A percentile compares a stretch with the other conserved stretches of the same genome.
Conservation (phyloP, 345 rosid genomes). For the Murraya paniculata region DNA sequence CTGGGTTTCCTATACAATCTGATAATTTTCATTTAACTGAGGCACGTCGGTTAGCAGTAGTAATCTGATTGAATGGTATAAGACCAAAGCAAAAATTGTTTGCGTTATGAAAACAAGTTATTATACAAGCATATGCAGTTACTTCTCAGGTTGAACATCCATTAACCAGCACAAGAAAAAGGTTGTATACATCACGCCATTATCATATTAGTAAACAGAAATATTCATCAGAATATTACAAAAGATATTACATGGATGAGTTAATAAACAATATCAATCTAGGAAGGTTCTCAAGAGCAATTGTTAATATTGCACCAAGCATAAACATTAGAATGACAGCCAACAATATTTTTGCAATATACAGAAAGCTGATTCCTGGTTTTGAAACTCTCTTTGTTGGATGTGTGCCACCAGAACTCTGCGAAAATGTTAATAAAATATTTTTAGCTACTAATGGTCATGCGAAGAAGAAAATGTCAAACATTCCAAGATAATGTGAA, state of each 20-base stretch:
- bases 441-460: not conserved
- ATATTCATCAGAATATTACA: not conserved
- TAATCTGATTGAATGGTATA: too few relatives aligned
- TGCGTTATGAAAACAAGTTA: too few relatives aligned
- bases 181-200: too few relatives aligned
- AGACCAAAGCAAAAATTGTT: not conserved
- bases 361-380: constrained; percentile 24
- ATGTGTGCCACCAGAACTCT: constrained; percentile 29
- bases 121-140: too few relatives aligned
- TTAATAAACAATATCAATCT: constrained; percentile 43
- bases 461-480: not conserved
- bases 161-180: too few relatives aligned
- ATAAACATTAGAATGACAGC: constrained; percentile 65
- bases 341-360: constrained; percentile 54
- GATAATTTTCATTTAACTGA: not conserved
- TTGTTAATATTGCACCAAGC: constrained; percentile 60
- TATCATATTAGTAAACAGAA: not conserved
- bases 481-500: not conserved
- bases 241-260: constrained; percentile 33
- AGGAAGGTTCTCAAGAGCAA: constrained; percentile 87
- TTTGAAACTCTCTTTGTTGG: constrained; percentile 10
- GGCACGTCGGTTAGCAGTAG: not conserved
- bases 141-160: too few relatives aligned
- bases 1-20: not conserved
- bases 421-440: constrained; percentile 19